A percentile compares a stretch with the other conserved stretches of the same genome.
These are phyloP conservation scores for Casuarina cunninghamiana DNA, from an alignment of 306 rosid genomes.

Conservation along the genomic window DNA sequence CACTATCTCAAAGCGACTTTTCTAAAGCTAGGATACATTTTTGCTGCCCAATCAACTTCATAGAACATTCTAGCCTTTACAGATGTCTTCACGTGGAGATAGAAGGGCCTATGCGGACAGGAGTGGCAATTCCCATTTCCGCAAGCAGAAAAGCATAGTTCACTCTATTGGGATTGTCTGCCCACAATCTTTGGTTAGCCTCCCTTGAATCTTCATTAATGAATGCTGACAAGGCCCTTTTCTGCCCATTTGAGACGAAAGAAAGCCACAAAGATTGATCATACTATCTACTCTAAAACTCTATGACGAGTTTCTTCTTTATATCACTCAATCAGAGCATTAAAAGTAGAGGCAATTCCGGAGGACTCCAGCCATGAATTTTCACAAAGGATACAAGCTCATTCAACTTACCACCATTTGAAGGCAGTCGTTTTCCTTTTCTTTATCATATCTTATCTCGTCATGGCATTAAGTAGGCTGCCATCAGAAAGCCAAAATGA, in stretches of 20 bases:
- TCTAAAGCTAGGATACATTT: not conserved
- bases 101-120: not conserved
- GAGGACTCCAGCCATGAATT: not conserved
- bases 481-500: conserved; percentile 7
- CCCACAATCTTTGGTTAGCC: not conserved
- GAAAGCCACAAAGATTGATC: not conserved
- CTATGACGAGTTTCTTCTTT: not conserved
- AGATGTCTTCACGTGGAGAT: not conserved
- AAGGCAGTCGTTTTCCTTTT: not conserved
- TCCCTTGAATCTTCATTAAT: not conserved
- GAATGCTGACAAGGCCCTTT: not conserved
- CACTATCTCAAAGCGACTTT: too few species aligned
- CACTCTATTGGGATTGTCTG: not conserved
- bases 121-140: not conserved
- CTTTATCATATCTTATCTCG: not conserved
- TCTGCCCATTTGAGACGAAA: not conserved
- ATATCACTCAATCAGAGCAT: not conserved
- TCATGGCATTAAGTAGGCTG: not conserved
- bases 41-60: not conserved
- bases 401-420: conserved; percentile 4
- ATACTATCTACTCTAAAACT: too few species aligned
- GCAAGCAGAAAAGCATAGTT: not conserved
- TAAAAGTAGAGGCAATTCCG: not conserved
- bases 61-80: not conserved
- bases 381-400: not conserved